These are phyloP conservation scores for Irpex sp. DNA, from an alignment of 1,284 basidiomycete species.

Conservation along the genomic window DNA sequence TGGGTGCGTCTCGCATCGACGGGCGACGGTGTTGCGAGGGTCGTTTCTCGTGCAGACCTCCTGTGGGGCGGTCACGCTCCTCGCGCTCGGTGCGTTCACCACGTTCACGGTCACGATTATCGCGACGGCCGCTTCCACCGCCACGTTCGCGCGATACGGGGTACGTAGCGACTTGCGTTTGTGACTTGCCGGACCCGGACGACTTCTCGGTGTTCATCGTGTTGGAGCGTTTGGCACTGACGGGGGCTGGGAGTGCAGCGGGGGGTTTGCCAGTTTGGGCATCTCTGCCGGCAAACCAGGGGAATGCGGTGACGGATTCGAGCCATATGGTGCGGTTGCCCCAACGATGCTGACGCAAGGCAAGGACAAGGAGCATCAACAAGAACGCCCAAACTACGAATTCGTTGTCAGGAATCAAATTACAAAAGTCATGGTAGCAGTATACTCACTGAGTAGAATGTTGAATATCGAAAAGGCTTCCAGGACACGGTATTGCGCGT, in stretches of 20 bases:
- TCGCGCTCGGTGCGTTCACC: not conserved
- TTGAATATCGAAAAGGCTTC: conserved; percentile 78
- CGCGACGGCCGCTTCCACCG: conserved; percentile 16
- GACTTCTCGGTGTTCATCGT: conserved; percentile 12
- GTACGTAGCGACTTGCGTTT: not conserved
- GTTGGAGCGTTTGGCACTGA: conserved; percentile 28
- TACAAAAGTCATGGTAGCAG: not conserved
- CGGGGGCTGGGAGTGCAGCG: conserved; percentile 31
- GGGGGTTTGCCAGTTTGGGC: conserved; percentile 22
- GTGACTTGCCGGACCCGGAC: not conserved
- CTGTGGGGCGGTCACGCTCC: conserved; percentile 1
- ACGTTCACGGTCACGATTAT: not conserved
- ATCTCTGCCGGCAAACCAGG: conserved; percentile 58
- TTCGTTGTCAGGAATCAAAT: not conserved
- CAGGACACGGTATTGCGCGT: conserved; percentile 77
- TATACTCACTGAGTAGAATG: conserved; percentile 56
- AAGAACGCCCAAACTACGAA: conserved; percentile 59
- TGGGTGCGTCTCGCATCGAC: conserved; percentile 19
- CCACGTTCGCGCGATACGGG: not conserved
- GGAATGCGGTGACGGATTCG: conserved; percentile 64
- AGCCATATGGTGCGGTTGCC: conserved; percentile 74
- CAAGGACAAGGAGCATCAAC: conserved; percentile 57
- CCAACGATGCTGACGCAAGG: conserved; percentile 58
- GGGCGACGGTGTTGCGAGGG: conserved; percentile 14
- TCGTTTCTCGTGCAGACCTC: conserved; percentile 6